Evolutionary conservation across 2,329 filamentous ascomycete genomes (phyloP).

Genomic region (Talaromyces sp.): DNA sequence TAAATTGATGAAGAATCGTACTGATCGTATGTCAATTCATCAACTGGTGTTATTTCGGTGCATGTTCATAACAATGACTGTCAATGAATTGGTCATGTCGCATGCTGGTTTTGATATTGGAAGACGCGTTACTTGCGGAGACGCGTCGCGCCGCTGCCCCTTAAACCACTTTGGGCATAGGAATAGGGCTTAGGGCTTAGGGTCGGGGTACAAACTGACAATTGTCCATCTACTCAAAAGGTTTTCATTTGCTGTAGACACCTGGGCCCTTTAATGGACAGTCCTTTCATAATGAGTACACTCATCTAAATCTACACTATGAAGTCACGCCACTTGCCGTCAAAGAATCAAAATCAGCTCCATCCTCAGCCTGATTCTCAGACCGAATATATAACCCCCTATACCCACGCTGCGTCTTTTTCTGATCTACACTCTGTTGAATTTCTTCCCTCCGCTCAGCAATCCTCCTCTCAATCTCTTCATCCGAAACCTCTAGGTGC

Average conservation of each 20-base stretch:
- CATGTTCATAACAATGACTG: background rate
- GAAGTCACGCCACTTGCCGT: constrained; percentile 26
- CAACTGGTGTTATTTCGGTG: background rate
- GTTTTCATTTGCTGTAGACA: background rate
- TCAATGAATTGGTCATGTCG: background rate
- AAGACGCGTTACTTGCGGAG: constrained; percentile 27
- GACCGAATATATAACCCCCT: constrained; percentile 42
- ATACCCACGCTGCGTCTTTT: constrained; percentile 34
- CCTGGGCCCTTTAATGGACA: background rate
- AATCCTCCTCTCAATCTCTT: constrained; percentile 44
- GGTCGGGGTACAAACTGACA: constrained; percentile 24
- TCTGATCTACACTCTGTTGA: constrained; percentile 21
- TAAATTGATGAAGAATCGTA: background rate
- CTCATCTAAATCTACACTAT: background rate
- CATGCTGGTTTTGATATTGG: background rate
- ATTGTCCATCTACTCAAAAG: background rate
- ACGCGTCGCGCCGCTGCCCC: constrained; percentile 25
- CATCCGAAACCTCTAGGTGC: constrained; percentile 43
- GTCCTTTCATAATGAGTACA: no score
- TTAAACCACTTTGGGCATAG: constrained; percentile 22
- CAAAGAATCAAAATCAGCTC: constrained; percentile 43
- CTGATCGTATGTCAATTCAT: background rate
- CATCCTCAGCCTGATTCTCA: constrained; percentile 46
- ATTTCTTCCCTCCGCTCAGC: constrained; percentile 25
- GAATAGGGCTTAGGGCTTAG: constrained; percentile 35